A percentile compares a stretch with the other conserved stretches of the same genome.
Conservation (phyloP, 441 rosid genomes). For the Omphalea diandra region DNA sequence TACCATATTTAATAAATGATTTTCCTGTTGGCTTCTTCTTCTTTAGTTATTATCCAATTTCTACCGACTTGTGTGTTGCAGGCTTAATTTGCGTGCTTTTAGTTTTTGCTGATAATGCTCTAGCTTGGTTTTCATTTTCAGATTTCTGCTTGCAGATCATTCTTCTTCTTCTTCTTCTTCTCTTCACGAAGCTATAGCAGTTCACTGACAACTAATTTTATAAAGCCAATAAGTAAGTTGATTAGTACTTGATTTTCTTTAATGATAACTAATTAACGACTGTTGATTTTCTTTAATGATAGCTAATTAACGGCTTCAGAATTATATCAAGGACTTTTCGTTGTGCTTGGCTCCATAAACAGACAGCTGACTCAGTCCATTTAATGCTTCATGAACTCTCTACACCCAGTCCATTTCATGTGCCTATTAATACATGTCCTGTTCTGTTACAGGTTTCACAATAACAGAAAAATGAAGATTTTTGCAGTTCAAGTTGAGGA, state of each 20-base stretch:
- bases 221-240: too few species aligned
- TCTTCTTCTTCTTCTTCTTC: neutral
- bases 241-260: neutral
- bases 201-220: too few species aligned
- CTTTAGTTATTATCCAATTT: too few species aligned
- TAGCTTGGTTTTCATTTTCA: neutral
- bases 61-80: neutral
- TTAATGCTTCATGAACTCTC: neutral
- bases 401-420: too few species aligned
- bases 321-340: too few species aligned
- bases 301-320: neutral
- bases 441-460: constrained; percentile 10
- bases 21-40: neutral
- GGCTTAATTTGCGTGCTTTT: neutral
- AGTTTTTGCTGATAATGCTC: neutral
- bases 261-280: too few species aligned
- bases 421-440: too few species aligned
- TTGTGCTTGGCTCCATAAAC: neutral
- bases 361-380: neutral
- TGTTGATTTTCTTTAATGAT: too few species aligned
- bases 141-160: constrained; percentile 8
- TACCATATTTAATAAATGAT: neutral
- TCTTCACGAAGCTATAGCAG: neutral
- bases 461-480: constrained; percentile 42
- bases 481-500: constrained; percentile 77